A percentile compares a stretch with the other conserved stretches of the same genome.
Evolutionary conservation across 2,329 filamentous ascomycete species (phyloP).

Genomic region (Capronia coronata): DNA sequence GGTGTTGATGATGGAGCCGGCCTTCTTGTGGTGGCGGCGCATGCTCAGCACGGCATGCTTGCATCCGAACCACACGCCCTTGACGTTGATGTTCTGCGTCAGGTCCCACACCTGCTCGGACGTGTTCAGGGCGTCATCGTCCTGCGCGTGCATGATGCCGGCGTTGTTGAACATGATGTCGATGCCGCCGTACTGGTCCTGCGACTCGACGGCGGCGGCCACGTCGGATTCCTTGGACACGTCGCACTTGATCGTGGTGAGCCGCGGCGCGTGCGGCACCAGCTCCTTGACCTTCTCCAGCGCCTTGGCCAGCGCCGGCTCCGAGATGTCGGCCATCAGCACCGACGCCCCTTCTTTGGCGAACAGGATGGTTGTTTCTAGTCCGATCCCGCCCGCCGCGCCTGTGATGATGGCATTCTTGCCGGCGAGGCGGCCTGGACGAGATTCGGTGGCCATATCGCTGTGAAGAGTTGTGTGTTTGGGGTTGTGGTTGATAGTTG

Average conservation of each 20-base stretch:
- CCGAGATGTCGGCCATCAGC: constrained; percentile 78
- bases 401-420: constrained; percentile 51
- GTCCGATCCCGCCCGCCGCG: constrained; percentile 69
- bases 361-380: constrained; percentile 87
- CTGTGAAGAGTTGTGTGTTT: neutral
- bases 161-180: constrained; percentile 98
- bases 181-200: constrained; percentile 79
- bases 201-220: constrained; percentile 62
- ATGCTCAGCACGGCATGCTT: constrained; percentile 84
- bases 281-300: constrained; percentile 67
- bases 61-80: constrained; percentile 94
- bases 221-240: constrained; percentile 81
- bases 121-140: constrained; percentile 73
- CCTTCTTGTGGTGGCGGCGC: constrained; percentile 70
- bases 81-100: constrained; percentile 91
- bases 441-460: constrained; percentile 15
- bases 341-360: constrained; percentile 80
- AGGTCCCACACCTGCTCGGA: constrained; percentile 90
- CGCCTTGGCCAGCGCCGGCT: constrained; percentile 68
- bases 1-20: constrained; percentile 47
- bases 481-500: neutral
- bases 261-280: constrained; percentile 53
- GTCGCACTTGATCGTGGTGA: constrained; percentile 55
- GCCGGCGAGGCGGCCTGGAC: constrained; percentile 49
- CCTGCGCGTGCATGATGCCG: constrained; percentile 86